A percentile compares a stretch with the other conserved stretches of the same genome.
These are phyloP conservation scores for Colletotrichum lindemuthianum DNA, from an alignment of 2,329 filamentous ascomycete species.

Conservation along the genomic window DNA sequence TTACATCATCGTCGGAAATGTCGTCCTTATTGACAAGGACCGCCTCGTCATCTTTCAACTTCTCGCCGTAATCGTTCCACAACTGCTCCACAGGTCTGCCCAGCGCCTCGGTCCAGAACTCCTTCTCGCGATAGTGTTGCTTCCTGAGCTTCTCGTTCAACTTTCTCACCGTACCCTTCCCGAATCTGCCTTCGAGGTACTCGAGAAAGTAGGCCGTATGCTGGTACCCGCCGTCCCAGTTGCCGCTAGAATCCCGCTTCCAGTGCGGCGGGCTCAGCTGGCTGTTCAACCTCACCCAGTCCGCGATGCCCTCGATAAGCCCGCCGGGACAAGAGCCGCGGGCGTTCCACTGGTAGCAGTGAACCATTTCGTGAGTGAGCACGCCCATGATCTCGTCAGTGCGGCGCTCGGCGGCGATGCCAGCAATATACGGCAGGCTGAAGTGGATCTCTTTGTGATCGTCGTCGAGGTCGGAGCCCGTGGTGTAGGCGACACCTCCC, in stretches of 20 bases:
- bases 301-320: conserved; percentile 89
- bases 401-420: conserved; percentile 55
- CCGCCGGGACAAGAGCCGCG: conserved; percentile 73
- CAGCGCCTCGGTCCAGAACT: conserved; percentile 76
- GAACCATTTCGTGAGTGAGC: conserved; percentile 90
- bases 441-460: conserved; percentile 96
- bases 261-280: conserved; percentile 84
- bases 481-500: conserved; percentile 90
- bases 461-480: conserved; percentile 77
- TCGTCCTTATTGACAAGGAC: conserved; percentile 39
- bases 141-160: conserved; percentile 75
- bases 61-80: conserved; percentile 76
- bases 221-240: conserved; percentile 93
- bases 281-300: conserved; percentile 86
- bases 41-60: conserved; percentile 38
- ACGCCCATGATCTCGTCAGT: conserved; percentile 80
- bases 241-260: conserved; percentile 66
- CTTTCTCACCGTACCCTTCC: conserved; percentile 66
- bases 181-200: conserved; percentile 78
- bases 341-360: conserved; percentile 89
- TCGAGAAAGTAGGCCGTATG: conserved; percentile 91
- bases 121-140: conserved; percentile 70
- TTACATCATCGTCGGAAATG: conserved; percentile 36
- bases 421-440: conserved; percentile 77
- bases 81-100: conserved; percentile 73